Conservation (phyloP, 2,329 filamentous ascomycete species). For the Byssothecium circinans region DNA sequence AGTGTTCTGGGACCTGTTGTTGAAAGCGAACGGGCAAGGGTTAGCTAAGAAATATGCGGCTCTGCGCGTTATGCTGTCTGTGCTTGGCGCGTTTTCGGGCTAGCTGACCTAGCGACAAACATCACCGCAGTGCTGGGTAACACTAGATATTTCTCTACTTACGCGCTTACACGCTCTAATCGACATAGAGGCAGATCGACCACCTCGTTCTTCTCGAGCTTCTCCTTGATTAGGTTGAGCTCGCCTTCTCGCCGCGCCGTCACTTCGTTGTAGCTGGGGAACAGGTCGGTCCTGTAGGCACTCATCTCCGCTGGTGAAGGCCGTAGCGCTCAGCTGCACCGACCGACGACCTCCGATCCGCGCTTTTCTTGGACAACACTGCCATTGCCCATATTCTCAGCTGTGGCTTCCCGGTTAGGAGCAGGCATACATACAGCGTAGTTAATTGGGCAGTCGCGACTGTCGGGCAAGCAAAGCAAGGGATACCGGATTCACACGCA, state of each 20-base stretch:
- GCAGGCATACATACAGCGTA: not conserved
- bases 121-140: not conserved
- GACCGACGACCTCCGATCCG: not conserved
- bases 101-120: not conserved
- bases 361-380: not conserved
- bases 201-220: constrained; percentile 17
- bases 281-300: constrained; percentile 15
- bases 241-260: constrained; percentile 24
- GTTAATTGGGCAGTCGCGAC: not conserved
- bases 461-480: not conserved
- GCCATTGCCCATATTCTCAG: not conserved
- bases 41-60: constrained; percentile 27
- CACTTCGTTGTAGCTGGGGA: constrained; percentile 21
- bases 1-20: constrained; percentile 12
- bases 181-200: constrained; percentile 23
- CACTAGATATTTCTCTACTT: constrained; percentile 8
- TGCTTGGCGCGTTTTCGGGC: constrained; percentile 15
- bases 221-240: constrained; percentile 22
- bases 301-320: constrained; percentile 13
- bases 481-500: not conserved
- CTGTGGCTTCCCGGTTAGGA: not conserved
- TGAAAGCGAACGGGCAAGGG: constrained; percentile 12
- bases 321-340: constrained; percentile 14
- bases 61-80: constrained; percentile 6
- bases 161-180: constrained; percentile 22